Evolutionary conservation across 345 rosid species (phyloP).

Genomic region (Tarenaya hassleriana): DNA sequence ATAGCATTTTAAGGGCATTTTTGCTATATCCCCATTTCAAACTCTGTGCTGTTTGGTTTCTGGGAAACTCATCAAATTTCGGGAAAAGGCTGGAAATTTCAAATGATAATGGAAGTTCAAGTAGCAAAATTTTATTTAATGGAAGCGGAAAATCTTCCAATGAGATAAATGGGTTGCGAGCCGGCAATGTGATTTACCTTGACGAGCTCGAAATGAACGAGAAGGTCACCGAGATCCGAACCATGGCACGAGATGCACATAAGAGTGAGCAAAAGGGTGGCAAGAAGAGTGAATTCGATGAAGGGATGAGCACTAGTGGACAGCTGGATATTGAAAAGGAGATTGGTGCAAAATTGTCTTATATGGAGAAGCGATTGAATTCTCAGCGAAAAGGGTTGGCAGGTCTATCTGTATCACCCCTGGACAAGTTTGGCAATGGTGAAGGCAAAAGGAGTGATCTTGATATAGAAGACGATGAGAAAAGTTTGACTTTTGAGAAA

Average conservation of each 20-base stretch:
- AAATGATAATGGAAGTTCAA: constrained; percentile 17
- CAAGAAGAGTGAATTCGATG: constrained; percentile 29
- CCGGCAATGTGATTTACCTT: constrained; percentile 27
- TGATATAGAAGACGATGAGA: constrained; percentile 22
- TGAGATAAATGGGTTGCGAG: constrained; percentile 15
- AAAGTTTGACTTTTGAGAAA: constrained; percentile 43
- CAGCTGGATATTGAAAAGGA: constrained; percentile 50
- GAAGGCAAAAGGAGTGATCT: background rate
- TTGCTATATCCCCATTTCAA: constrained; percentile 47
- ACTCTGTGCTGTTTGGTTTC: constrained; percentile 46
- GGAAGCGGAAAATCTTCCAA: constrained; percentile 4
- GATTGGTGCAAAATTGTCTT: constrained; percentile 53
- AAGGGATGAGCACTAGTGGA: constrained; percentile 20
- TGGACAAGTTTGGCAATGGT: constrained; percentile 26
- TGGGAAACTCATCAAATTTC: constrained; percentile 21
- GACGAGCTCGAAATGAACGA: too few relatives aligned
- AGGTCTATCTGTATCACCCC: constrained; percentile 23
- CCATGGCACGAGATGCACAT: constrained; percentile 69
- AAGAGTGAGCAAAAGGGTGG: constrained; percentile 39
- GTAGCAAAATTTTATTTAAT: constrained; percentile 18
- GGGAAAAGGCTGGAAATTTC: constrained; percentile 12
- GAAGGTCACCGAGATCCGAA: constrained; percentile 59
- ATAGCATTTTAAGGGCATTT: constrained; percentile 38
- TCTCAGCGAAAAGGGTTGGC: constrained; percentile 44
- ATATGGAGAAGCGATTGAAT: constrained; percentile 50